Base-by-base conservation (phyloP, 805 yeast genomes). In the Metschnikowia reukaufii region DNA sequence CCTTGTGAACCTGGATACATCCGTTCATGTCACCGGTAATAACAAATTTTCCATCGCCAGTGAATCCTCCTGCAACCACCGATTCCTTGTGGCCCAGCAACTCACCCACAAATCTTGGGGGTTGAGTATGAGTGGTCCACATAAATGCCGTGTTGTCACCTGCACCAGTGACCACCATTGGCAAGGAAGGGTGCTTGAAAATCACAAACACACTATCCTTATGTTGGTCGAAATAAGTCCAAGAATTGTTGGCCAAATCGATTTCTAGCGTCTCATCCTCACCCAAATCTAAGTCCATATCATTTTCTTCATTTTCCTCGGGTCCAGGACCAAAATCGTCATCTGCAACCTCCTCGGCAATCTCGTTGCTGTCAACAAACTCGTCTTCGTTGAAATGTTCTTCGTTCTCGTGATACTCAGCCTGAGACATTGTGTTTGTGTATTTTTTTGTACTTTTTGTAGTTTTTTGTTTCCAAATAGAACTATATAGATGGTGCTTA, bases 21-120 rank as follows among this genome's bases (percentile, higher is more conserved):
- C 99, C 98, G 45, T 83, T 83, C 99, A 94, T 94, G 67, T 95
- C 99, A 33, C 92, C 98, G 5, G 97, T 86, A 10, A 94, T 76
- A 36, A 88, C 72, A 59, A 73, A 90, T 37, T 81, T 76, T 20
- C 98, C 99, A 59, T 88, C 94, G 31, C 73, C 67, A 1, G 96
- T 83, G 67, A 94, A 94, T 0, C 83, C 89, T 42, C 94, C 91
- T 6, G 88, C 74, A 42, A 89, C 79, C 3, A 94, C 94, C 27
- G 96, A 86, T 65, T 94, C 99, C 34, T 84, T 84, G 67, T 88
- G 96, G 17, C 92, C 96, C 43, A 72, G 72, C 49, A 94, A 70
- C 58, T 86, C 83, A 33, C 86, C 83, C 2, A 89, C 91, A 47
- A 86, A 74, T 52, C 83, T 81, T 9, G 97, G 88, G 27, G 96